Percentiles rank a stretch among this genome's conserved stretches.
Conservation (phyloP, 2,329 filamentous ascomycete species). For the Erysiphe pulchra region DNA sequence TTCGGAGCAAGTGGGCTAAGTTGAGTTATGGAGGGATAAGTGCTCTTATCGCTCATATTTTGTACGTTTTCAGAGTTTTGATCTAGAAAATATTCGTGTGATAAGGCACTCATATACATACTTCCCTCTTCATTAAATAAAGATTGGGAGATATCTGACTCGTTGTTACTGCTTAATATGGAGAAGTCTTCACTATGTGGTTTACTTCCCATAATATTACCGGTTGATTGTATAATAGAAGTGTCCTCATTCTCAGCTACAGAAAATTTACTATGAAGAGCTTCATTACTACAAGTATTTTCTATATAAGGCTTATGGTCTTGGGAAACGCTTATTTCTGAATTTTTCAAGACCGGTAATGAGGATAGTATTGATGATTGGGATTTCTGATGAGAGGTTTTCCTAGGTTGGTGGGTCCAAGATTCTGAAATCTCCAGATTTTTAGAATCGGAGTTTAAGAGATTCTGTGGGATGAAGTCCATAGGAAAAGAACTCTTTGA, state of each 20-base stretch:
- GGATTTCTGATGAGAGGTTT: neutral
- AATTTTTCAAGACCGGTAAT: constrained; percentile 7
- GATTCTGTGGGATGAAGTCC: neutral
- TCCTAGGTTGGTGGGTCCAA: neutral
- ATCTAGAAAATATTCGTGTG: constrained; percentile 12
- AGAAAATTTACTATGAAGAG: neutral
- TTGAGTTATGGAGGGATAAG: neutral
- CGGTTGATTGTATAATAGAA: neutral
- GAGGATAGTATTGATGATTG: constrained; percentile 9
- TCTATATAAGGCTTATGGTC: neutral
- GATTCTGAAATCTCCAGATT: neutral
- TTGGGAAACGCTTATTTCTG: constrained; percentile 1
- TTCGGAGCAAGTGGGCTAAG: neutral
- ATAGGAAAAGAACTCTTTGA: neutral
- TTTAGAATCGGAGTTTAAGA: neutral
- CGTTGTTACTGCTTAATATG: constrained; percentile 15
- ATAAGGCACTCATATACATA: constrained; percentile 62
- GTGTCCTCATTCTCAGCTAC: neutral
- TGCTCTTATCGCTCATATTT: neutral
- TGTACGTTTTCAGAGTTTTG: neutral
- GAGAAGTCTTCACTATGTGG: constrained; percentile 4
- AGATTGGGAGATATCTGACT: constrained; percentile 37
- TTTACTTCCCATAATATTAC: neutral
- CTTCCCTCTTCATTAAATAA: constrained; percentile 64
- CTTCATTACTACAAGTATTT: neutral